Percentiles rank a stretch among this genome's conserved stretches.
Conservation (phyloP, 257 asterid species). For the Solanum paucissectum region DNA sequence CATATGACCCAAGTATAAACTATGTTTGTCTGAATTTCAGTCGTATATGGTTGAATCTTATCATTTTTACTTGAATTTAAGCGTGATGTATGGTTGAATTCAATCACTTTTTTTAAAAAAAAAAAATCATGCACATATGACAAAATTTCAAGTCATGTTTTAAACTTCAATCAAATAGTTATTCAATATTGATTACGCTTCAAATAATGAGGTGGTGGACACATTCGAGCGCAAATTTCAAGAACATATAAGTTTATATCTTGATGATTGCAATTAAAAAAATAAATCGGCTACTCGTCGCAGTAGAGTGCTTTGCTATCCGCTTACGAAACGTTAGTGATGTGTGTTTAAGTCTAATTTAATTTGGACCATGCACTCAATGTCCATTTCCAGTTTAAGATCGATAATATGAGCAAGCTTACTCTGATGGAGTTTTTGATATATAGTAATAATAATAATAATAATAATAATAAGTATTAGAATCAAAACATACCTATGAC, state of each 20-base stretch:
- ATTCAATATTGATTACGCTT: not conserved
- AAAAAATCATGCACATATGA: not conserved
- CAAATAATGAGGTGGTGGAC: not conserved
- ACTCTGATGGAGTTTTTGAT: not conserved
- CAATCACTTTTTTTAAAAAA: not conserved
- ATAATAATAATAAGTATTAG: not conserved
- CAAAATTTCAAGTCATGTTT: not conserved
- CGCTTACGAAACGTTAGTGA: too few species aligned
- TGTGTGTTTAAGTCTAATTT: not conserved
- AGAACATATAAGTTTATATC: too few species aligned
- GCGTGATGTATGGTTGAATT: rapidly evolving
- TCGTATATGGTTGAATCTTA: not conserved
- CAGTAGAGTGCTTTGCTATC: too few species aligned
- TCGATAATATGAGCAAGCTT: rapidly evolving
- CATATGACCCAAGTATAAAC: not conserved
- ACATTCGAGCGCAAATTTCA: not conserved
- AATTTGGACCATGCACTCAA: not conserved
- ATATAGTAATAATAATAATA: not conserved
- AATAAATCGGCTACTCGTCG: too few species aligned
- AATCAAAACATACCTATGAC: not conserved
- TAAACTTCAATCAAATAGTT: not conserved
- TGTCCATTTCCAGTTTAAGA: not conserved
- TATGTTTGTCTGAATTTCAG: not conserved
- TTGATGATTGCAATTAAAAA: too few species aligned
- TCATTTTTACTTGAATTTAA: not conserved